Base-by-base conservation (phyloP, 495 filamentous ascomycete species). In the Penicillium simplicissimum region DNA sequence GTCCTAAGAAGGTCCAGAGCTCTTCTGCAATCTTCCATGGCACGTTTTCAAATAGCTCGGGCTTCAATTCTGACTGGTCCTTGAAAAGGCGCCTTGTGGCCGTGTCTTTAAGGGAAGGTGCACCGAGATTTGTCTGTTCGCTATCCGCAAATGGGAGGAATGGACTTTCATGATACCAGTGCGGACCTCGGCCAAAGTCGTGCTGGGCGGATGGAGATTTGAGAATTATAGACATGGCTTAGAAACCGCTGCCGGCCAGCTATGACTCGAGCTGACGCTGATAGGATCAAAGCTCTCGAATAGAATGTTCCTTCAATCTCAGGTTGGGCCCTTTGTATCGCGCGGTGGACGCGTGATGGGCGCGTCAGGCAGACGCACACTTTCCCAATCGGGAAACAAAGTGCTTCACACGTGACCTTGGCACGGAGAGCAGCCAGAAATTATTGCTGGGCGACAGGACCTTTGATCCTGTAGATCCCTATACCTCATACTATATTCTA, bases 161-260 rank as follows among this genome's bases (percentile, higher is more conserved):
- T 0, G 76, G 77, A 1, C 69, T 67, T 34, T 80, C 75, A 55
- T 75, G 72, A 14, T 74, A 68, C 77, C 77, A 80, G 36, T 71
- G 56, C 52, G 73, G 58, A 4, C 70, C 70, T 55, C 63, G 58
- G 8, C 52, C 21, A 35, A 57, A 64, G 21, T 54, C 36, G 9
- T 28, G 19, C 37, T 59, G 57, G 9, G 37, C 33, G 1, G 45
- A 42, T 19, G 25, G 35, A 23, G 57, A 59, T 19, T 52, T 14
- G 21, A 52, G 37, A n/a, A 36, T 38, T 55, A 67, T 49, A 3
- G 60, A 57, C 64, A 67, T 67, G 4, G 25, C 25, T 25, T 8
- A 53, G 5, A 31, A 31, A 49, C 15, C 25, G 15, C 2, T 28
- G 2, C 28, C 28, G 28, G 28, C 28, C 6, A 4, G 28, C 3